Evolutionary conservation across 306 rosid species (phyloP), one percentile per base, ranked within the genome.

Genomic region (Crotalaria pallida): DNA sequence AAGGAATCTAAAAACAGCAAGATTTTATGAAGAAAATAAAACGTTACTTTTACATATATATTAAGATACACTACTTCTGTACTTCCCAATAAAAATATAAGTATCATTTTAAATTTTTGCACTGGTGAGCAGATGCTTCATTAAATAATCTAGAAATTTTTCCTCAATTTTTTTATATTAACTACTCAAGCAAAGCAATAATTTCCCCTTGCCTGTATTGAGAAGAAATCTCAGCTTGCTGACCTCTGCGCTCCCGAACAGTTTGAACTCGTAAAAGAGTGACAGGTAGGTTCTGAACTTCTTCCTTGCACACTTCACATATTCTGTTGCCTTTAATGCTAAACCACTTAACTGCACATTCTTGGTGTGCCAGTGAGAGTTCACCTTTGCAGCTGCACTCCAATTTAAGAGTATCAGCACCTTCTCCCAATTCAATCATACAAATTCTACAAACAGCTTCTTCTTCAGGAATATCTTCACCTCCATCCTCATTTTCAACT

Each of bases 321-420:
- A 79, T 89, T 78, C 84, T 80, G 57, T 88, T 92, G 26, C 97
- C 97, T 80, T 92, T 92, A 11, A 88, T 85, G 78, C 91, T 80
- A 79, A 92, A 92, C 97, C 97, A 92, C 84, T 92, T 89, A 34
- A 89, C 59, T 49, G 85, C 90, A 58, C 96, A 92, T 59, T 84
- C 88, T 79, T 77, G 85, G 78, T 92, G 97, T 6, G 94, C 96
- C 67, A 92, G 73, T 40, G 97, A 93, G 77, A 92, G 96, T 78
- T 89, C 97, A 13, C 97, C 97, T 84, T 81, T 92, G 79, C 97
- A 92, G 79, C 88, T 85, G 63, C 97, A 92, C 72, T 87, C 97
- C 88, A 92, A 68, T 83, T 87, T 89, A 22, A 92, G 82, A 31
- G 93, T 87, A 49, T 87, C 86, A 29, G 79, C 76, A 23, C 84